Conservation (phyloP, 768 basidiomycete genomes). For the Tylopilus plumbeoviolaceoides region DNA sequence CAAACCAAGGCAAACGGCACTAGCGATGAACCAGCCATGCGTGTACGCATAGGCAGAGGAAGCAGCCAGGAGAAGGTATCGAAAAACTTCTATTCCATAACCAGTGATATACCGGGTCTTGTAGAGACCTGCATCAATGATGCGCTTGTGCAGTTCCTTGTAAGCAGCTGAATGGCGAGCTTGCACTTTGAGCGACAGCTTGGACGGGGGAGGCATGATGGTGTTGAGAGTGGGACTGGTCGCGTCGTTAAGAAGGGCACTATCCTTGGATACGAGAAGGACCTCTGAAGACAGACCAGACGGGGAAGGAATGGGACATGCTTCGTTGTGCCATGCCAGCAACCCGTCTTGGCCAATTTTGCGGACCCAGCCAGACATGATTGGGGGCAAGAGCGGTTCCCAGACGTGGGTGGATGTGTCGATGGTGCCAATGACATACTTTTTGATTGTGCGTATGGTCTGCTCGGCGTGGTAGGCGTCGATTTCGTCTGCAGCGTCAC, state of each 20-base stretch:
- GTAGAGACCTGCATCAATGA: constrained; percentile 82
- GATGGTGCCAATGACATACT: constrained; percentile 68
- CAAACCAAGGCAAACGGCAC: constrained; percentile 79
- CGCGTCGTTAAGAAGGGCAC: constrained; percentile 18
- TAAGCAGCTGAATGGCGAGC: constrained; percentile 73
- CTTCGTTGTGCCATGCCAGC: constrained; percentile 60
- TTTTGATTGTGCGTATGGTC: constrained; percentile 27
- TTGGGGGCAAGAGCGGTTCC: constrained; percentile 80
- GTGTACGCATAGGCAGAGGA: constrained; percentile 59
- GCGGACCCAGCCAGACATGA: constrained; percentile 80
- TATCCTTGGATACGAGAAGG: constrained; percentile 53
- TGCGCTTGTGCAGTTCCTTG: constrained; percentile 67
- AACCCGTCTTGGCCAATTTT: constrained; percentile 43
- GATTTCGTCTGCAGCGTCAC: constrained; percentile 94
- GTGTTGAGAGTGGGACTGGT: constrained; percentile 40
- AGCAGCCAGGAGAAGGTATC: constrained; percentile 65
- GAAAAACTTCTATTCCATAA: constrained; percentile 84
- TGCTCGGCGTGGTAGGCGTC: constrained; percentile 77
- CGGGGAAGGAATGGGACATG: constrained; percentile 37
- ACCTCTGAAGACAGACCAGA: constrained; percentile 48
- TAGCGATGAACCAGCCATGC: constrained; percentile 61
- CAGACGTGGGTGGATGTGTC: constrained; percentile 50
- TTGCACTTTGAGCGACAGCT: constrained; percentile 55
- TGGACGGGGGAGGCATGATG: constrained; percentile 51
- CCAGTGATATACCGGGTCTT: constrained; percentile 77